phyloP scores from a whole-genome alignment of 768 basidiomycete species.

The Mycena sanguinolenta region DNA sequence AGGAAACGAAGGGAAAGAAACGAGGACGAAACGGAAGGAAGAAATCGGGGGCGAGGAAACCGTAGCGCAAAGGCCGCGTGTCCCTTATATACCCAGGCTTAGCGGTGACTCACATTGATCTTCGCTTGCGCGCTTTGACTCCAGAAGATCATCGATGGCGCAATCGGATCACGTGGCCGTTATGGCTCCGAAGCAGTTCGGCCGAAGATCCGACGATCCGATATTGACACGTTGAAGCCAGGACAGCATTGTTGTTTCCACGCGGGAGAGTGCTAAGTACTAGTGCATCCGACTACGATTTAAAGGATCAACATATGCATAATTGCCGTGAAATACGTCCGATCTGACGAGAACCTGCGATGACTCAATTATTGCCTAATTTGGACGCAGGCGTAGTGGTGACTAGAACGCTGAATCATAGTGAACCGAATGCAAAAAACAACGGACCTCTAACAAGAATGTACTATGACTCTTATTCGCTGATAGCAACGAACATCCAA shows the following conservation, averaged over 20 bases:
- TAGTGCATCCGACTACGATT: too few relatives aligned
- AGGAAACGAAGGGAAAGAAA: background rate
- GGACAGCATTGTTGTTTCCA: background rate
- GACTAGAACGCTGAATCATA: too few relatives aligned
- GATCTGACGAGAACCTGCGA: background rate
- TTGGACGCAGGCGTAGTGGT: conserved; percentile 6
- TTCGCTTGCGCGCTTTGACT: conserved; percentile 12
- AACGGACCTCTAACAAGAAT: too few relatives aligned
- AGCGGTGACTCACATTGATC: conserved; percentile 11
- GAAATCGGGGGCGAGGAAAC: background rate
- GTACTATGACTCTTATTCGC: too few relatives aligned
- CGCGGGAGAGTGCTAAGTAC: background rate
- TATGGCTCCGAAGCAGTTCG: background rate
- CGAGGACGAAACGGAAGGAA: background rate
- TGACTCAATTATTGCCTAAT: background rate
- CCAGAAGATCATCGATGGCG: background rate
- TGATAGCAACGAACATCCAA: too few relatives aligned
- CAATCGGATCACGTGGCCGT: conserved; percentile 11
- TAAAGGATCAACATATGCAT: too few relatives aligned
- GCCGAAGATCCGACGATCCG: conserved; percentile 3
- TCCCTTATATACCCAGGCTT: conserved; percentile 8
- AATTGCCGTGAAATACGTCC: background rate
- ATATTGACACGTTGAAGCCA: background rate
- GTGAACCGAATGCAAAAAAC: too few relatives aligned
- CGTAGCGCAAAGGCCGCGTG: background rate